Base-by-base conservation (phyloP, 805 yeast species). In the Metschnikowia borealis region DNA sequence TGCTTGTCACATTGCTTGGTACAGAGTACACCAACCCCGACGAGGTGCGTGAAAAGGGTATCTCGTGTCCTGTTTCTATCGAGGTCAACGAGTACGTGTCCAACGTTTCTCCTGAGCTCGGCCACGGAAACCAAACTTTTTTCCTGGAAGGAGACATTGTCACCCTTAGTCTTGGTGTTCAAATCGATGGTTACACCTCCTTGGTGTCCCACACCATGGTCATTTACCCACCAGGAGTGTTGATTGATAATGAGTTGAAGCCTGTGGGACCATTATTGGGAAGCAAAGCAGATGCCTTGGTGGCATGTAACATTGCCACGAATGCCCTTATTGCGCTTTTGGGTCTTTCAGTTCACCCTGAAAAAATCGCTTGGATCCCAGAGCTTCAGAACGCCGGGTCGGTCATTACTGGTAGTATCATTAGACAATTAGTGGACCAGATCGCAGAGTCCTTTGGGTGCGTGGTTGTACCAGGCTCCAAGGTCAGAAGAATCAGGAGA, bases 181-280 rank as follows among this genome's bases (percentile, higher is more conserved):
- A 94, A 56, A 81, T 94, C 58, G 99, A 94, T 68, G 99, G 99
- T 49, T 94, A 91, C 73, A 87, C 97, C 11, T 83, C 96, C 1
- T 81, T 83, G 65, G 83, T 82, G 10, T 82, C 96, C 29, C 99
- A 94, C 68, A 91, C 97, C 1, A 63, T 89, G 54, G 94, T 90
- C 31, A 83, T 90, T 48, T 87, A 82, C 60, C 95, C 95, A 47
- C 82, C 83, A 32, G 84, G 83, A 35, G 64, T 59, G 10, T 74
- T 63, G 47, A 61, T 63, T 26, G 64, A 61, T 32, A 53, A 66
- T 51, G 60, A 61, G 38, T 51, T 68, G 38, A 71, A 70, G 48
- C 91, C 92, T 44, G 68, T 79, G 17, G 94, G 89, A 34, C 98
- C 99, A 13, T 74, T 87, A 51, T 73, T 86, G 53, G 97, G 97